phyloP scores from a whole-genome alignment of 345 rosid species.

The Gossypium herbaceum region DNA sequence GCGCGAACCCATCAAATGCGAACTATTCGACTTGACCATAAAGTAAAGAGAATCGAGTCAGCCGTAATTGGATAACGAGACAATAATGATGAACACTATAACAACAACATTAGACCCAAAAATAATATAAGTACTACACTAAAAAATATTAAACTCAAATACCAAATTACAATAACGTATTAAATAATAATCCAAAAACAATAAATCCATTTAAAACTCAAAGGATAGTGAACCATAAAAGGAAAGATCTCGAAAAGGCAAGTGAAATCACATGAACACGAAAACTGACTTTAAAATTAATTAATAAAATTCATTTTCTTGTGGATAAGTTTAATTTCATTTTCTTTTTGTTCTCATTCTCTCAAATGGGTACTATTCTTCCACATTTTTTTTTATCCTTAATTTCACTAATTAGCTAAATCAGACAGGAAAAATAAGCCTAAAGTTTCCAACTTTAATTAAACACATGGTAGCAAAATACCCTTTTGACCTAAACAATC shows the following conservation, averaged over 20 bases:
- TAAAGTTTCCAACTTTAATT: neutral
- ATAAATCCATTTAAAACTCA: neutral
- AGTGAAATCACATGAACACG: neutral
- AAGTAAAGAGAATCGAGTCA: no score
- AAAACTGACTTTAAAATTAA: neutral
- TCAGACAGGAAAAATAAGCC: neutral
- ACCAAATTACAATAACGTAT: no score
- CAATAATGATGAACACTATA: no score
- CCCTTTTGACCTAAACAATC: neutral
- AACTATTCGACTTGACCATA: no score
- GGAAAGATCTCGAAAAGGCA: no score
- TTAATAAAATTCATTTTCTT: neutral
- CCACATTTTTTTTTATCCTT: neutral
- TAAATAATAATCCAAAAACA: neutral
- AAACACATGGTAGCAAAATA: neutral
- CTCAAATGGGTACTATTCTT: neutral
- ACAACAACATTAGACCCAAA: no score
- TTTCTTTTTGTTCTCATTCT: no score
- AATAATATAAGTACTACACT: no score
- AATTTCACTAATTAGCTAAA: neutral
- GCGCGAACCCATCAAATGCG: rapidly evolving
- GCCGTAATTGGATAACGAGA: no score
- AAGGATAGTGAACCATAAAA: neutral
- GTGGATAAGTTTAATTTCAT: neutral
- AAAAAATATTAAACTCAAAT: no score